These are phyloP conservation scores for Trichosanthes truncata DNA, from an alignment of 306 rosid genomes.

Conservation along the genomic window DNA sequence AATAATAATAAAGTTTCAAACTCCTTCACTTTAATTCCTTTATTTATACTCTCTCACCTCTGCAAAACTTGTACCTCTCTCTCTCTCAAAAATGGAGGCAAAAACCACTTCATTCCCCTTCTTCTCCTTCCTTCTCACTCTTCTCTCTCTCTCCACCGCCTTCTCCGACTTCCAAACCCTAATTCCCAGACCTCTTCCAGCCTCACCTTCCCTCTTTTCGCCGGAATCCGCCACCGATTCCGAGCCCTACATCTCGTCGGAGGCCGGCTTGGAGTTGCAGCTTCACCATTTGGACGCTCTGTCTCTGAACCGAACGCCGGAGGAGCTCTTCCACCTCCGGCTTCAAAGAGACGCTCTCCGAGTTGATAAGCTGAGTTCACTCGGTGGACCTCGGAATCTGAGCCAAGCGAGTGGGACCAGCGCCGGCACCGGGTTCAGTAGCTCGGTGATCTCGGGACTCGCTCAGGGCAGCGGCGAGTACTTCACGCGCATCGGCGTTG, in stretches of 20 bases:
- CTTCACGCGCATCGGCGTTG: conserved; percentile 89
- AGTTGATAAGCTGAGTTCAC: conserved; percentile 23
- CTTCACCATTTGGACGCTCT: conserved; percentile 67
- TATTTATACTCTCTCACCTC: not conserved
- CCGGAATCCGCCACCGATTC: conserved; percentile 19
- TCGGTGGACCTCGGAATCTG: not conserved
- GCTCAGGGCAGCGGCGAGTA: conserved; percentile 90
- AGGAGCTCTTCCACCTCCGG: conserved; percentile 54
- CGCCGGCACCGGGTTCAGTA: conserved; percentile 29
- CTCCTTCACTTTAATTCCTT: not conserved
- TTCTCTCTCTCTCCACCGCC: conserved; percentile 27
- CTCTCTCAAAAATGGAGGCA: conserved; percentile 29
- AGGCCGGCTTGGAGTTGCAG: conserved; percentile 19
- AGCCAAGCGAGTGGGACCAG: not conserved
- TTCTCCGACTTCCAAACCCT: conserved; percentile 29
- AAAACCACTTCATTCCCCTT: conserved; percentile 11
- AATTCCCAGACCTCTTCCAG: conserved; percentile 30
- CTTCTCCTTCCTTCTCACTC: conserved; percentile 16
- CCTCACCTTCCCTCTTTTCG: conserved; percentile 37
- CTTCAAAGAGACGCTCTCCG: conserved; percentile 61
- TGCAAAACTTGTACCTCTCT: not conserved
- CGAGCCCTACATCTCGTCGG: not conserved
- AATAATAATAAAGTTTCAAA: not conserved
- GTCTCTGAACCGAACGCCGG: conserved; percentile 38
- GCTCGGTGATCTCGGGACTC: conserved; percentile 79